Conservation (phyloP, 2,329 filamentous ascomycete genomes). For the Karstenula rhodostoma region DNA sequence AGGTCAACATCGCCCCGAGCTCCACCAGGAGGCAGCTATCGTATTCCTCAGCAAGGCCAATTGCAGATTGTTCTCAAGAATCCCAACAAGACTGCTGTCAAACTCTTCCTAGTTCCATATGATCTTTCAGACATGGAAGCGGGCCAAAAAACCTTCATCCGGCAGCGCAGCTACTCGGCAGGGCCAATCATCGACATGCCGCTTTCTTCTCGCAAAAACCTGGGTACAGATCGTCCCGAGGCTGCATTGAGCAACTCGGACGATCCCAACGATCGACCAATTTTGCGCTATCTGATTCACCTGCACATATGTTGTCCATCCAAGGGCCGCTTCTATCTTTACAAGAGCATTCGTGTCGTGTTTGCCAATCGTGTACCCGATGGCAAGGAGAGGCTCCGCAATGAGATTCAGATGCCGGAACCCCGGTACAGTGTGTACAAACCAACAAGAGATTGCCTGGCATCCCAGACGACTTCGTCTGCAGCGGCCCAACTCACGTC, state of each 20-base stretch:
- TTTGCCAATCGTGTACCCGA: slow-evolving; percentile 97
- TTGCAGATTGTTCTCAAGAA: slow-evolving; percentile 98
- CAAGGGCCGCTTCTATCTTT: slow-evolving; percentile 84
- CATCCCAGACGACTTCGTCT: slow-evolving; percentile 30
- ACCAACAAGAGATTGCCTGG: slow-evolving; percentile 58
- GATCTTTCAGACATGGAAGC: slow-evolving; percentile 91
- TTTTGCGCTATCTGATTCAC: slow-evolving; percentile 88
- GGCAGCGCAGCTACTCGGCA: slow-evolving; percentile 90
- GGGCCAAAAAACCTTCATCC: slow-evolving; percentile 93
- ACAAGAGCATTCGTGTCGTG: slow-evolving; percentile 91
- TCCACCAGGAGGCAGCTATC: slow-evolving; percentile 87
- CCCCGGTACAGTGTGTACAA: slow-evolving; percentile 88
- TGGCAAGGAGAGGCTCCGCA: slow-evolving; percentile 89
- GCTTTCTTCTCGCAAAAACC: slow-evolving; percentile 54
- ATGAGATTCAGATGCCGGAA: slow-evolving; percentile 88
- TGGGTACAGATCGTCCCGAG: slow-evolving; percentile 63
- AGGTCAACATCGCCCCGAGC: slow-evolving; percentile 66
- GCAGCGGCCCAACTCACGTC: slow-evolving; percentile 30
- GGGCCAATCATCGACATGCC: slow-evolving; percentile 82
- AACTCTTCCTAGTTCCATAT: slow-evolving; percentile 93
- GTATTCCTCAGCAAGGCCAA: slow-evolving; percentile 92
- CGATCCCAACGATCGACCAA: slow-evolving; percentile 69
- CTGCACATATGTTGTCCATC: slow-evolving; percentile 90
- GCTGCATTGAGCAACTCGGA: slow-evolving; percentile 59
- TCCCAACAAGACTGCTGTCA: slow-evolving; percentile 96